Base-by-base conservation (phyloP, 116 monocot genomes). In the Cymodocea nodosa region DNA sequence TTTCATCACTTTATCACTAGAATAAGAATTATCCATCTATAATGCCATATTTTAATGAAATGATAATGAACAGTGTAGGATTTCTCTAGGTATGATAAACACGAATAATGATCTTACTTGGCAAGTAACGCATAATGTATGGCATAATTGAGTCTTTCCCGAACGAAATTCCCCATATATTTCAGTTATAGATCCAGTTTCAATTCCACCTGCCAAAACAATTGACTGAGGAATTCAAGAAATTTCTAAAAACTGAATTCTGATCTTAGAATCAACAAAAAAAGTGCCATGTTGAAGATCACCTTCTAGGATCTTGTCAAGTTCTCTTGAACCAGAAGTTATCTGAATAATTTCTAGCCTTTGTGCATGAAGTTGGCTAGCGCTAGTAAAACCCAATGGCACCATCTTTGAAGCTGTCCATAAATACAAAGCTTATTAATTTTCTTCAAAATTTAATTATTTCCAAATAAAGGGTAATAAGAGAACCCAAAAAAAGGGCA, bases 291-390 rank as follows among this genome's bases (percentile, higher is more conserved):
- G 11, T 23, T 52, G n/a, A 63, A 10, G 19, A 22, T 73, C 78
- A 98, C 98, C 92, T 35, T 98, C 98, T 70, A 98, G 77, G 23
- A 98, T 79, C 64, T 82, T 92, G 74, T 92, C 98, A 72, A 98
- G 98, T 67, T 98, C 98, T 53, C 74, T 82, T 66, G 92, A 98
- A 50, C 98, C 98, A 76, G 92, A 89, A 57, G 98, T 84, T 60
- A 98, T 86, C 78, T 98, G 98, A 71, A 98, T 98, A 52, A 98
- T 98, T 74, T 98, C 92, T 55, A 92, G 89, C 71, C 92, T 81
- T 51, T 98, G 98, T 36, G 88, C 89, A 84, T 92, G 89, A 71
- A 98, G 98, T 70, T 98, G 92, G 71, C 92, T 92, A 25, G 98
- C 98, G 83, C 98, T 92, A 25, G 98, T 98, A 66, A 98, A 98